phyloP scores from a whole-genome alignment of 495 filamentous ascomycete species.

The Neurospora sp. region DNA sequence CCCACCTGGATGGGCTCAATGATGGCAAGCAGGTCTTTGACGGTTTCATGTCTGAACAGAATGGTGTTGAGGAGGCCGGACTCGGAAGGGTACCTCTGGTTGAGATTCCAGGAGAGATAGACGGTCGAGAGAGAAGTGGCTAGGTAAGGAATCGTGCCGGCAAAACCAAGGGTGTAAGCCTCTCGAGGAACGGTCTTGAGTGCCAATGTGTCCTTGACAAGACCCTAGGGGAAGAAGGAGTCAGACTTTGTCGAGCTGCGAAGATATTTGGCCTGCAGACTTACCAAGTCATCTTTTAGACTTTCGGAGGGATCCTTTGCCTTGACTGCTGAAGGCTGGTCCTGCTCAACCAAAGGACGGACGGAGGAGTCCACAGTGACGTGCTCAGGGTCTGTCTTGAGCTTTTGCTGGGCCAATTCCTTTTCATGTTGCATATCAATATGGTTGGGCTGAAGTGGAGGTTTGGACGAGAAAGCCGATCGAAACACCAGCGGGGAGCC shows the following conservation, averaged over 20 bases:
- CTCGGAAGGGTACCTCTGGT: slow-evolving; percentile 50
- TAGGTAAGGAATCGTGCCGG: slow-evolving; percentile 83
- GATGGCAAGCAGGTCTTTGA: slow-evolving; percentile 61
- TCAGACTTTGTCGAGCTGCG: not conserved
- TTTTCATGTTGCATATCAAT: slow-evolving; percentile 45
- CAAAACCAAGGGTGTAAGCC: slow-evolving; percentile 71
- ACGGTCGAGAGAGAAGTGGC: slow-evolving; percentile 83
- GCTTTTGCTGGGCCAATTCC: slow-evolving; percentile 35
- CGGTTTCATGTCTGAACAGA: slow-evolving; percentile 59
- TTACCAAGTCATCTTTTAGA: slow-evolving; percentile 65
- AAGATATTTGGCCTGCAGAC: slow-evolving; percentile 14
- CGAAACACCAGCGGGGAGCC: not conserved
- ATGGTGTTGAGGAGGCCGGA: slow-evolving; percentile 42
- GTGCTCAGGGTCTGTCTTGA: slow-evolving; percentile 45
- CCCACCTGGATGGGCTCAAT: slow-evolving; percentile 88
- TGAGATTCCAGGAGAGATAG: slow-evolving; percentile 73
- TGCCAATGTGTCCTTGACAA: slow-evolving; percentile 80
- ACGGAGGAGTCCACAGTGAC: slow-evolving; percentile 49
- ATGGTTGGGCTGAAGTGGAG: slow-evolving; percentile 13
- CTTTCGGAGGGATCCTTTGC: slow-evolving; percentile 57
- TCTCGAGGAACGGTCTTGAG: slow-evolving; percentile 68
- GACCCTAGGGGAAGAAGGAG: slow-evolving; percentile 42
- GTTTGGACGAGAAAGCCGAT: slow-evolving; percentile 14
- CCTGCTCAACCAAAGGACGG: slow-evolving; percentile 41
- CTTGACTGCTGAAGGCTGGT: slow-evolving; percentile 14